Conservation (phyloP, 495 filamentous ascomycete species). For the Trypethelium eluteriae region DNA sequence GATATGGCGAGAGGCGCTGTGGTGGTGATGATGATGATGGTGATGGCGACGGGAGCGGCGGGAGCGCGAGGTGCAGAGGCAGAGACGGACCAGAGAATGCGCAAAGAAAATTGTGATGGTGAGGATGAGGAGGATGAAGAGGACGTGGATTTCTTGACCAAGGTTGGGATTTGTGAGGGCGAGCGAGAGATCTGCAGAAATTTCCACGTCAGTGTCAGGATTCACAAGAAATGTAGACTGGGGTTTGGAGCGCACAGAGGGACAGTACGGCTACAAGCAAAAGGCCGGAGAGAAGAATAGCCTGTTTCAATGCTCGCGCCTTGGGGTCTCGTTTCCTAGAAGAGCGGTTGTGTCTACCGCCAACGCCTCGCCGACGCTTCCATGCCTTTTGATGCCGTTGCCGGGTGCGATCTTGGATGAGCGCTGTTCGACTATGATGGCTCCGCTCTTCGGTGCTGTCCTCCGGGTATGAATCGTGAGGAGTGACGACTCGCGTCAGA, state of each 20-base stretch:
- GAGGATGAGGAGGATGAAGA: constrained; percentile 69
- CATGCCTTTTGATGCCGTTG: constrained; percentile 20
- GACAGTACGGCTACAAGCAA: constrained; percentile 26
- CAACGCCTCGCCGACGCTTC: constrained; percentile 1
- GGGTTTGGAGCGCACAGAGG: constrained; percentile 23
- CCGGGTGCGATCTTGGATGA: background rate
- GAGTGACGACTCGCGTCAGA: constrained; percentile 3
- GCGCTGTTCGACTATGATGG: background rate
- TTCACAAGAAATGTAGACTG: background rate
- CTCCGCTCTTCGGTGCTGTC: background rate
- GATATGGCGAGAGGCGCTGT: constrained; percentile 18
- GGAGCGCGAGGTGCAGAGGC: constrained; percentile 42
- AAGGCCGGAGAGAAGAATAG: constrained; percentile 23
- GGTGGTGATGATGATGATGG: constrained; percentile 15
- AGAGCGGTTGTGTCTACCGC: background rate
- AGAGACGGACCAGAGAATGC: constrained; percentile 66
- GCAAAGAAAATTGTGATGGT: constrained; percentile 68
- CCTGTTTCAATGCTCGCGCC: constrained; percentile 20
- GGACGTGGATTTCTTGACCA: constrained; percentile 54
- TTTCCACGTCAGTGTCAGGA: background rate
- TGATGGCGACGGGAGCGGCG: constrained; percentile 16
- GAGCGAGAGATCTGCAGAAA: constrained; percentile 56
- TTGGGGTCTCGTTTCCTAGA: constrained; percentile 5
- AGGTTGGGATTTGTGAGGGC: constrained; percentile 49
- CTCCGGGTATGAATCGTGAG: background rate